A percentile compares a stretch with the other conserved stretches of the same genome.
phyloP scores from a whole-genome alignment of 2,329 filamentous ascomycete genomes.

The Beauveria medogensis region DNA sequence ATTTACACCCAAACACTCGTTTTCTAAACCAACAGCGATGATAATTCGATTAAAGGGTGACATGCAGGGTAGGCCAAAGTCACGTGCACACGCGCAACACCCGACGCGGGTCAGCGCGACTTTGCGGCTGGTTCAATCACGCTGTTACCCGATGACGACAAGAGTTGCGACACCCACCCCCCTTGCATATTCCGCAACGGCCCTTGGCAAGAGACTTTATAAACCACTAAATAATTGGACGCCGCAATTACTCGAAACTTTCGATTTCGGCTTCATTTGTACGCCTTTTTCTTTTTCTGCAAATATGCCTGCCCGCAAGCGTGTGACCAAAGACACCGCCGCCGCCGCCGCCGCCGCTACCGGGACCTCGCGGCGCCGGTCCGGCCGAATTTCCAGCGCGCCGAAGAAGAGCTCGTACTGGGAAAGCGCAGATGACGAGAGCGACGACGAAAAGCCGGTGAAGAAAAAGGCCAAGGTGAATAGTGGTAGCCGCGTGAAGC shows the following conservation, averaged over 20 bases:
- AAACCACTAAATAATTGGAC: neutral
- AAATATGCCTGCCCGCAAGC: conserved; percentile 33
- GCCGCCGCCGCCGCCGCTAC: neutral
- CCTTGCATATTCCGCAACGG: neutral
- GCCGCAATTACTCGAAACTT: neutral
- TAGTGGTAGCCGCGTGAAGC: conserved; percentile 12
- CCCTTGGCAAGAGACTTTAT: neutral
- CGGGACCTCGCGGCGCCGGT: conserved; percentile 34
- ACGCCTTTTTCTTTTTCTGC: no score
- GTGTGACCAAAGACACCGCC: conserved; percentile 23
- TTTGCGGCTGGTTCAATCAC: neutral
- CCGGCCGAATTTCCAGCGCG: conserved; percentile 36
- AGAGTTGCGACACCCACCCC: neutral
- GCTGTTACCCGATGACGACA: neutral
- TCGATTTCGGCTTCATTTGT: neutral
- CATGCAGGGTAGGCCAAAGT: neutral
- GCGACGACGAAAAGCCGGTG: conserved; percentile 16
- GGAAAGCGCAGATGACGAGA: conserved; percentile 27
- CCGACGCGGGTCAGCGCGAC: neutral
- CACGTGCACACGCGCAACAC: neutral
- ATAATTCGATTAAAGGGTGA: neutral
- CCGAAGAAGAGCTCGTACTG: conserved; percentile 45
- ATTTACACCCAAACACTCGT: neutral
- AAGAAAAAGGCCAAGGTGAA: conserved; percentile 20
- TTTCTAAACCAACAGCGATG: neutral